These are phyloP conservation scores for Dactylellina haptotyla DNA, from an alignment of 2,329 filamentous ascomycete species.

Conservation along the genomic window DNA sequence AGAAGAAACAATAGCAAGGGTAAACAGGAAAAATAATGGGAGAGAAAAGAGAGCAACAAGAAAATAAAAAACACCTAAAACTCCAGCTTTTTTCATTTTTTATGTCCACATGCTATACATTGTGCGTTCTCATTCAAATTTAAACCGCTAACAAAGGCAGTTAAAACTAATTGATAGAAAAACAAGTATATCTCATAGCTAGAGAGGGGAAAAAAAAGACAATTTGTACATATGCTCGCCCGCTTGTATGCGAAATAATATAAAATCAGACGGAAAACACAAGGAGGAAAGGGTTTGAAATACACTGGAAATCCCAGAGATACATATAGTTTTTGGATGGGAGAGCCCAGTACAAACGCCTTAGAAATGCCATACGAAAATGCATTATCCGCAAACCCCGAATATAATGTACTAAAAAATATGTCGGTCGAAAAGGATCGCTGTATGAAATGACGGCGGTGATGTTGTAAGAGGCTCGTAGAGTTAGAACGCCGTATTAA, in stretches of 20 bases:
- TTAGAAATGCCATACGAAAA: conserved; percentile 5
- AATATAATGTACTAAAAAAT: not conserved
- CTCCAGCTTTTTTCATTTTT: conserved; percentile 40
- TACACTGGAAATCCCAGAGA: not conserved
- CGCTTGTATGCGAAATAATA: conserved; percentile 20
- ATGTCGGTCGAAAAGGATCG: not conserved
- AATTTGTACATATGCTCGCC: conserved; percentile 15
- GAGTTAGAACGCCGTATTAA: not conserved
- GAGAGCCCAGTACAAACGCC: conserved; percentile 3
- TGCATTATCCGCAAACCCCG: conserved; percentile 3
- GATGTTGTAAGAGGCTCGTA: not conserved
- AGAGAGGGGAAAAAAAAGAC: conserved; percentile 6
- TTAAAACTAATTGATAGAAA: conserved; percentile 4
- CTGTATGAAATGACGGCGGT: not conserved
- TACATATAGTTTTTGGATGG: not conserved
- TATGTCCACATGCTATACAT: conserved; percentile 13
- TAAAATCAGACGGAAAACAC: not conserved
- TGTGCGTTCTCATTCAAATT: conserved; percentile 26
- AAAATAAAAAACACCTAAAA: conserved; percentile 29
- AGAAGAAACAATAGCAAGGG: conserved; percentile 9
- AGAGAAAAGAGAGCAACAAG: not conserved
- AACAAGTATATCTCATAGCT: conserved; percentile 1
- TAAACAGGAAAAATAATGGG: conserved; percentile 15
- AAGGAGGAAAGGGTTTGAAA: not conserved
- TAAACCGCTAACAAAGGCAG: conserved; percentile 12